Base-by-base conservation (phyloP, 148 eudicot genomes). In the Amaranthus hypochondriacus region DNA sequence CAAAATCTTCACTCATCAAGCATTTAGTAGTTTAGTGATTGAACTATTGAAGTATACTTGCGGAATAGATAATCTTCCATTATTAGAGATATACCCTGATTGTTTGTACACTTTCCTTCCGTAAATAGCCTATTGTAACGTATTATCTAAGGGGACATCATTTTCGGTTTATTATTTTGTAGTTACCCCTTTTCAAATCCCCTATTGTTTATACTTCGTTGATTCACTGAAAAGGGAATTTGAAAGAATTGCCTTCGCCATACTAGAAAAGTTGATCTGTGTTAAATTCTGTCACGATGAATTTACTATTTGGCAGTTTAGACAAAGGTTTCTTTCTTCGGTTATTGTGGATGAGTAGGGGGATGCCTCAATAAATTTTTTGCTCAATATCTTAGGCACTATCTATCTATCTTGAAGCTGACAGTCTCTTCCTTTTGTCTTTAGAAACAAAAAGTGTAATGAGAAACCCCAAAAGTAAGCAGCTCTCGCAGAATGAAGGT, bases 401-500 rank as follows among this genome's bases (percentile, higher is more conserved):
- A 28, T 2, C 15, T 61, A 18, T 18, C 44, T 52, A 61, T 4
- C 18, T 18, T 18, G 18, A 18, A 52, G 44, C 69, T 21, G 10
- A 47, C 57, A 7, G 12, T 77, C 28, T 9, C 28, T 12, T 28
- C 56, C 62, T 60, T 28, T 75, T 58, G 67, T 15, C 76, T 83
- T 57, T 83, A 93, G 98, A 90, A 74, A 71, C 81, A 69, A 93
- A 82, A 66, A 73, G 69, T 60, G 70, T 81, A 56, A 74, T 83
- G 79, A 93, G 86, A 80, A 84, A 63, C 75, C 94, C 92, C 14
- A 85, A 78, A 79, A 78, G 72, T 79, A 89, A 89, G 70, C 96
- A 82, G 66, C 56, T 75, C 18, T 4, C 75, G 5, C 86, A 85
- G 59, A 83, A 79, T 14, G 89, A 85, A 75, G 73, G 80, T 60